Evolutionary conservation across 139 green algal genomes (phyloP).

Genomic region (Dunaliella primolecta): DNA sequence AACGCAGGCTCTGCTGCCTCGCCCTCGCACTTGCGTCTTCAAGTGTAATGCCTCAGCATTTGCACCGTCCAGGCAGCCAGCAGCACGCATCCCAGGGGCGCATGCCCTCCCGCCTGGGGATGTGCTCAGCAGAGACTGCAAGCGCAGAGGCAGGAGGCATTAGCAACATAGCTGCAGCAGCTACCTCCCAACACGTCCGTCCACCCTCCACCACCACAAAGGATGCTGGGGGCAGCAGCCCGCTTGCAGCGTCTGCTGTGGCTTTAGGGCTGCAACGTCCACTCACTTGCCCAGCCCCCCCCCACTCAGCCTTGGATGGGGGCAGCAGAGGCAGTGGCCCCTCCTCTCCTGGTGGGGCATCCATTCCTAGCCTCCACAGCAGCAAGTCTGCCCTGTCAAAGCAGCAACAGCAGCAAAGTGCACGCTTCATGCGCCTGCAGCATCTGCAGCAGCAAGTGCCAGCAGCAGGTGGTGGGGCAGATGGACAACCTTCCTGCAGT

Average conservation of each 20-base stretch:
- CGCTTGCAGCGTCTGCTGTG: background rate
- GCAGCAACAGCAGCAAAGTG: background rate
- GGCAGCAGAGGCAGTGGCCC: too few relatives aligned
- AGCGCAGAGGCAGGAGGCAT: background rate
- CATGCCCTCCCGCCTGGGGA: background rate
- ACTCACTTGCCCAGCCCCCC: background rate
- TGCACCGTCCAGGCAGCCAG: background rate
- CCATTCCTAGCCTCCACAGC: too few relatives aligned
- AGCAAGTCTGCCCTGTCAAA: background rate
- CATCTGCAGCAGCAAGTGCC: background rate
- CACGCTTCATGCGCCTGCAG: background rate
- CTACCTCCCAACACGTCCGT: too few relatives aligned
- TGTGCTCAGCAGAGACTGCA: background rate
- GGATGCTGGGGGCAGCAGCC: background rate
- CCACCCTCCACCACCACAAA: too few relatives aligned
- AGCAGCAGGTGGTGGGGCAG: too few relatives aligned
- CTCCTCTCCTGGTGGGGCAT: too few relatives aligned
- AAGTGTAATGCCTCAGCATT: background rate
- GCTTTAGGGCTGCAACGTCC: background rate
- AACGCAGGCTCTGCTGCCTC: too few relatives aligned
- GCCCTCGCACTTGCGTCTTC: too few relatives aligned
- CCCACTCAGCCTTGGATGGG: too few relatives aligned
- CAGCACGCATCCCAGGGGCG: background rate
- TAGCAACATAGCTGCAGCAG: background rate
- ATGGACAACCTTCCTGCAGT: too few relatives aligned